Percentiles rank a stretch among this genome's conserved stretches.
phyloP scores from a whole-genome alignment of 2,329 filamentous ascomycete genomes.

The Cytospora paraplurivora region DNA sequence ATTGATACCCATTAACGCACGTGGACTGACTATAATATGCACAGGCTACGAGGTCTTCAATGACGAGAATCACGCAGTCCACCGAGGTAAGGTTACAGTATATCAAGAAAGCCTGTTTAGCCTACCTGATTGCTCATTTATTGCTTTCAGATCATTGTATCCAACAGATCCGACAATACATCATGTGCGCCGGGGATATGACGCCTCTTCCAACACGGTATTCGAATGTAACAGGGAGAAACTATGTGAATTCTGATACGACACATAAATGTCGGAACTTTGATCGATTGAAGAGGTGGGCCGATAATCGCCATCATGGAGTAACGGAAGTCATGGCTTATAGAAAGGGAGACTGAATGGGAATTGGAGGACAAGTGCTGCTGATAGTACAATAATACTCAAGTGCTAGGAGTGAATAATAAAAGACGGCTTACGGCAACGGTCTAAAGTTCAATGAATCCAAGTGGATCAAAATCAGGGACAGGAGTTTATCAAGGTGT shows the following conservation, averaged over 20 bases:
- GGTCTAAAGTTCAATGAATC: too few relatives aligned
- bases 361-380: too few relatives aligned
- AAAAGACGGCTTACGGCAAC: too few relatives aligned
- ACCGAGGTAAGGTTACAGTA: neutral
- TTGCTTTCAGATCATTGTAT: conserved; percentile 30
- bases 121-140: neutral
- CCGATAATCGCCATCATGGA: too few relatives aligned
- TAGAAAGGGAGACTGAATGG: too few relatives aligned
- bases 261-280: conserved; percentile 30
- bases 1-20: too few relatives aligned
- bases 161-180: conserved; percentile 30
- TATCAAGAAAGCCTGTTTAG: too few relatives aligned
- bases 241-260: conserved; percentile 30
- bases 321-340: too few relatives aligned
- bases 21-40: neutral
- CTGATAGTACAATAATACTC: too few relatives aligned
- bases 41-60: neutral
- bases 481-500: too few relatives aligned
- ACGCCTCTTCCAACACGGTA: conserved; percentile 29
- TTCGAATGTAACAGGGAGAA: conserved; percentile 23
- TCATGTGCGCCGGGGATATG: conserved; percentile 31
- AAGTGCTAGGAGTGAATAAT: too few relatives aligned
- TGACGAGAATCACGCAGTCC: conserved; percentile 6
- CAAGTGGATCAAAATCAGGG: too few relatives aligned
- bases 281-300: neutral